Percentiles rank a stretch among this genome's conserved stretches.
These are phyloP conservation scores for Pichia sp. DNA, from an alignment of 1,139 yeast genomes.

Conservation along the genomic window DNA sequence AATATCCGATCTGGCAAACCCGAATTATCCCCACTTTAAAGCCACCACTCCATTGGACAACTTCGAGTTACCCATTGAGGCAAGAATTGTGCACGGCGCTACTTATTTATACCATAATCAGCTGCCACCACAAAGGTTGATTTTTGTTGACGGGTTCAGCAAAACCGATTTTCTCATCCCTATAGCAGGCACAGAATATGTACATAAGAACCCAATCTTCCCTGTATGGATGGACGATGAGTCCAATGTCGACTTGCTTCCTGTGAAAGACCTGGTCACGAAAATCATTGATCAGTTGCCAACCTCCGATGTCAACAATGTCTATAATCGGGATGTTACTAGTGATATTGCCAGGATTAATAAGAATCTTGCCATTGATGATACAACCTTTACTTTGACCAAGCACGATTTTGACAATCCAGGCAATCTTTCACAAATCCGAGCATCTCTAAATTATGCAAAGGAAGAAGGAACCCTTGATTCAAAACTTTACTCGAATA, in stretches of 20 bases:
- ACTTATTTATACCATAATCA: constrained; percentile 24
- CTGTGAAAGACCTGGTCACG: constrained; percentile 6
- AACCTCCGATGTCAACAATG: neutral
- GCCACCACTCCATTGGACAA: constrained; percentile 18
- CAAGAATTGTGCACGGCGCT: constrained; percentile 29
- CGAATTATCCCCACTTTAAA: constrained; percentile 25
- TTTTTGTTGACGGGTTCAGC: constrained; percentile 21
- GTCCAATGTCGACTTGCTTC: neutral
- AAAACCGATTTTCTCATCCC: constrained; percentile 12
- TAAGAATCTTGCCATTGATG: neutral
- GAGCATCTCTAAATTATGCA: neutral
- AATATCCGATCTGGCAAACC: constrained; percentile 9
- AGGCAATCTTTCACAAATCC: neutral
- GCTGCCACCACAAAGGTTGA: constrained; percentile 26
- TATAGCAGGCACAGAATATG: neutral
- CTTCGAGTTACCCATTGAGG: constrained; percentile 21
- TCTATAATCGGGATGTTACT: constrained; percentile 5
- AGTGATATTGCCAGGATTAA: constrained; percentile 11
- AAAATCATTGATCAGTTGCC: neutral
- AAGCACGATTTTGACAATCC: constrained; percentile 9
- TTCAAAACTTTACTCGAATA: constrained; percentile 14
- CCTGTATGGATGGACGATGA: neutral
- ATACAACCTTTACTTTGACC: neutral
- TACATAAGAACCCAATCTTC: neutral
- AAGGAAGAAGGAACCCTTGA: constrained; percentile 18